These are phyloP conservation scores for Fusarium compactum DNA, from an alignment of 2,329 filamentous ascomycete genomes.

Conservation along the genomic window DNA sequence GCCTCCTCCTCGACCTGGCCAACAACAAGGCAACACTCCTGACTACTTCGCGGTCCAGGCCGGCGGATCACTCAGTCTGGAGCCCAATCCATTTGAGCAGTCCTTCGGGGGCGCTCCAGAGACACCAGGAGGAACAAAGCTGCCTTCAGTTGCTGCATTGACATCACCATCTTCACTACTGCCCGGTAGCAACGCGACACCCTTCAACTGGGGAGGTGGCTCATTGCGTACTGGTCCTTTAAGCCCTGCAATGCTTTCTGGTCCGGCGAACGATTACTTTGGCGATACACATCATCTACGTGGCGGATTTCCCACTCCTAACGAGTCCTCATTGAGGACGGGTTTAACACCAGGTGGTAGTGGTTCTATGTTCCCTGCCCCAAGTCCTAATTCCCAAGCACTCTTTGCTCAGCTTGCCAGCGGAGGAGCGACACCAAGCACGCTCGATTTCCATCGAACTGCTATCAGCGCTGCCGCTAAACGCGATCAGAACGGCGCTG, in stretches of 20 bases:
- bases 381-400: conserved; percentile 87
- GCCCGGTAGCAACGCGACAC: conserved; percentile 77
- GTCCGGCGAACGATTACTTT: conserved; percentile 88
- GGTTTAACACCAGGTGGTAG: conserved; percentile 94
- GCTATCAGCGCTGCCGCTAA: conserved; percentile 84
- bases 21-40: conserved; percentile 64
- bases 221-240: conserved; percentile 92
- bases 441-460: conserved; percentile 93
- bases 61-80: conserved; percentile 73
- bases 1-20: conserved; percentile 75
- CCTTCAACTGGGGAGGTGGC: conserved; percentile 83
- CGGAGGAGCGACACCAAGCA: conserved; percentile 88
- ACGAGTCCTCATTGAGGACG: conserved; percentile 93
- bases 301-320: conserved; percentile 91
- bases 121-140: conserved; percentile 83
- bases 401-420: conserved; percentile 83
- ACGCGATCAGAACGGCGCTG: conserved; percentile 59
- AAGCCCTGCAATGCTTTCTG: conserved; percentile 97
- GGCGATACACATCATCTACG: conserved; percentile 81
- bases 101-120: conserved; percentile 83
- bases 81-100: conserved; percentile 97
- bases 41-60: conserved; percentile 76
- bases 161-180: conserved; percentile 89
- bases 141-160: conserved; percentile 90
- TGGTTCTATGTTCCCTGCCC: conserved; percentile 96